Evolutionary conservation across 345 rosid genomes (phyloP).

Genomic region (Viola odorata): DNA sequence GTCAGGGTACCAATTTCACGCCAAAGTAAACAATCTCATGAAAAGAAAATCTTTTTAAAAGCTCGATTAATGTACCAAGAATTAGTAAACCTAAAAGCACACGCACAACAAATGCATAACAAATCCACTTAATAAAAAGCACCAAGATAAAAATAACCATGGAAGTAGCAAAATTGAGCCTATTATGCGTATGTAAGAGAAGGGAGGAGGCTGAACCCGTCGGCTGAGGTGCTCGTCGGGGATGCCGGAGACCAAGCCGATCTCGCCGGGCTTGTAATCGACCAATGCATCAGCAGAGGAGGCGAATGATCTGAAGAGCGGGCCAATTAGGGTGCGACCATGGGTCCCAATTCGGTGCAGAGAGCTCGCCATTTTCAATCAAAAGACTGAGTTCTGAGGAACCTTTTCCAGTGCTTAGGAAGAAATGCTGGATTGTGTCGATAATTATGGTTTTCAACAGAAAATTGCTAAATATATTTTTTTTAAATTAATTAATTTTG

Average conservation of each 20-base stretch:
- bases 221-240: slow-evolving; percentile 33
- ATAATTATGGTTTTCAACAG: too few relatives aligned
- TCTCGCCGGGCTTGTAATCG: slow-evolving; percentile 36
- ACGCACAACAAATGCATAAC: not conserved
- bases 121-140: not conserved
- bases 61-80: not conserved
- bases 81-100: not conserved
- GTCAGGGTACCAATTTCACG: not conserved
- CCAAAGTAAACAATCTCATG: not conserved
- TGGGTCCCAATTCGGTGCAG: slow-evolving; percentile 40
- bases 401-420: not conserved
- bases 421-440: not conserved
- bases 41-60: not conserved
- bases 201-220: slow-evolving; percentile 14
- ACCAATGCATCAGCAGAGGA: slow-evolving; percentile 29
- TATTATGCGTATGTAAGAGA: not conserved
- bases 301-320: slow-evolving; percentile 19
- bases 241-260: slow-evolving; percentile 33
- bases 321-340: slow-evolving; percentile 20
- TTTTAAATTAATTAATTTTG: too few relatives aligned
- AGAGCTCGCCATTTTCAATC: slow-evolving; percentile 48
- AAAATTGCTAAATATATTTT: too few relatives aligned
- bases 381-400: not conserved
- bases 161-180: not conserved
- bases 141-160: not conserved